Base-by-base conservation (phyloP, 768 basidiomycete species). In the Suillus cothurnatus region DNA sequence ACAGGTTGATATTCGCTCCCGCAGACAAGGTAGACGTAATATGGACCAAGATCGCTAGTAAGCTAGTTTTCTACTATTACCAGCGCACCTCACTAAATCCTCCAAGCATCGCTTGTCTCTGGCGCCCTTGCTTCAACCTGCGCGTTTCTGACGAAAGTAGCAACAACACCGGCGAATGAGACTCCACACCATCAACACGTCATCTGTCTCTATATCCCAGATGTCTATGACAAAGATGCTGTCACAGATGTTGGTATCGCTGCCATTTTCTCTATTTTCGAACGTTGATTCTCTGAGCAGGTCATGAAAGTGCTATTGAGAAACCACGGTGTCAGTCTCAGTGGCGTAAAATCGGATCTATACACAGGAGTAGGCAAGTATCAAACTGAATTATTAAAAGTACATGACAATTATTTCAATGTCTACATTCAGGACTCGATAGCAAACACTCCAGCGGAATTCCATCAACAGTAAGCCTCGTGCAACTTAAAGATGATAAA, bases 381-480 rank as follows among this genome's bases (percentile, higher is more conserved):
- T 34, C 23, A 63, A 19, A 11, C 19, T 52, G 39, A 36, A 8
- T 21, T 28, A 31, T 38, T 50, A 21, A 28, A n/a, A 52, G 21
- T 53, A 31, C 53, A 38, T 6, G 34, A 49, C 5, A 23, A 38
- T 67, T 12, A 65, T n/a, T 41, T 43, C 56, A 3, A n/a, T n/a
- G 36, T 64, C 38, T 4, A 12, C 47, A 23, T 60, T n/a, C 69
- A 87, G 89, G 88, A 1, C 77, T 93, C 63, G 89, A 92, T 68
- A 91, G 90, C 75, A 93, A 93, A 71, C 91, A 92, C 71, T 74
- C 87, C 0, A 91, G 89, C 71, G 88, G 90, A 9, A 82, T 93
- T 60, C 84, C 82, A 47, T 88, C 91, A 28, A 91, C 91, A 66
- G 91, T 89, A 64, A 55, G 82, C 73, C 50, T 39, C 49, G 28